Conservation (phyloP, 768 basidiomycete genomes). For the Lactarius vividus region DNA sequence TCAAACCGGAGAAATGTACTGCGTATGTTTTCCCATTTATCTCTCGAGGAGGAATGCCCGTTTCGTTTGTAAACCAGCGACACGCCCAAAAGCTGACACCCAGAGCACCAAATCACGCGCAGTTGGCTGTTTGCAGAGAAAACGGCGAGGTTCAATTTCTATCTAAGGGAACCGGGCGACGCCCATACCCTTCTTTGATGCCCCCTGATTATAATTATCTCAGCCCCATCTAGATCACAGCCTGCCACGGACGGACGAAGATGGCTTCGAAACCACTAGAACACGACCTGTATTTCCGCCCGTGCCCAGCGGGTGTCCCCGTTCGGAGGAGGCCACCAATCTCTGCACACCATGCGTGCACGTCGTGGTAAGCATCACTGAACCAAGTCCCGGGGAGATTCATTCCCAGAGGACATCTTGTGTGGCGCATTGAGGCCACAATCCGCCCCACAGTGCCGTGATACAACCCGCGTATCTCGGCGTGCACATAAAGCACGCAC, state of each 20-base stretch:
- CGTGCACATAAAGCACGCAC: background rate
- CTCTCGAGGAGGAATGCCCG: background rate
- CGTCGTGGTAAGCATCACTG: background rate
- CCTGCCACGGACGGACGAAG: background rate
- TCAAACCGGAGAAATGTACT: background rate
- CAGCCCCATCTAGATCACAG: background rate
- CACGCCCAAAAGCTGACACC: background rate
- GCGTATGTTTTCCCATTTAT: background rate
- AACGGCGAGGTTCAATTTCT: background rate
- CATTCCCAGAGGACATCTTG: background rate
- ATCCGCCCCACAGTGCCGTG: background rate
- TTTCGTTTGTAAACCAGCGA: background rate
- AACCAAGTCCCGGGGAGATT: background rate
- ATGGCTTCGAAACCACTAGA: conserved; percentile 19
- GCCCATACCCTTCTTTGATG: conserved; percentile 1
- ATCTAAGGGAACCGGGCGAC: conserved; percentile 2
- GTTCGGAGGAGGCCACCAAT: conserved; percentile 2
- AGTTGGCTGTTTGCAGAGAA: background rate
- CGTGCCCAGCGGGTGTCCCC: background rate
- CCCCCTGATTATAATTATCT: background rate
- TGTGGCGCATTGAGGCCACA: background rate
- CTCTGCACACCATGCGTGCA: background rate
- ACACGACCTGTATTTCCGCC: background rate
- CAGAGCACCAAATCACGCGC: background rate
- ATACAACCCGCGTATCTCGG: background rate